phyloP scores from a whole-genome alignment of 768 basidiomycete genomes.

The Boletus pseudopeckii region DNA sequence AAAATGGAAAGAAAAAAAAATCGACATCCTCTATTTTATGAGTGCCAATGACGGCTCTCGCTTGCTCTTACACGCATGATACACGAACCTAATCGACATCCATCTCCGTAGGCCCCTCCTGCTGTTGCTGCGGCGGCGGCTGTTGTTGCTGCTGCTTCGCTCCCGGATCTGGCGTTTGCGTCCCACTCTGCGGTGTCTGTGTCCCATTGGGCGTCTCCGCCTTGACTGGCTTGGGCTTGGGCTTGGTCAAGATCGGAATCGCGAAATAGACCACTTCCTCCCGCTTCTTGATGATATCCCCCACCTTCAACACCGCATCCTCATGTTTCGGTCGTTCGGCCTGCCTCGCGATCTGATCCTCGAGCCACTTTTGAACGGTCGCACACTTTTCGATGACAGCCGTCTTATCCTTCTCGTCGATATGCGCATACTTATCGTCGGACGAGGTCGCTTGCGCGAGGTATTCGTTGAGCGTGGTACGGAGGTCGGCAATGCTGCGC shows the following conservation, averaged over 20 bases:
- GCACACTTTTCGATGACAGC: slow-evolving; percentile 85
- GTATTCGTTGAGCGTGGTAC: slow-evolving; percentile 87
- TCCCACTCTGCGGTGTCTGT: slow-evolving; percentile 68
- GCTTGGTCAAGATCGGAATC: slow-evolving; percentile 84
- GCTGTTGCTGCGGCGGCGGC: slow-evolving; percentile 8
- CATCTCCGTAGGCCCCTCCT: slow-evolving; percentile 65
- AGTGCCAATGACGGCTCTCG: not conserved
- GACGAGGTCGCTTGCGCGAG: slow-evolving; percentile 73
- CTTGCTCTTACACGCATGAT: no score
- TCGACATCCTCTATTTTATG: not conserved
- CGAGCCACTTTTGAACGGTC: slow-evolving; percentile 91
- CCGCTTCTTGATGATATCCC: slow-evolving; percentile 84
- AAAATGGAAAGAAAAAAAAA: not conserved
- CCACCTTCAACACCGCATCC: slow-evolving; percentile 76
- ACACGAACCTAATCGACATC: slow-evolving; percentile 63
- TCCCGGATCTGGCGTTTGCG: slow-evolving; percentile 52
- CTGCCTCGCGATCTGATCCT: slow-evolving; percentile 87
- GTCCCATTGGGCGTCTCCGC: slow-evolving; percentile 50
- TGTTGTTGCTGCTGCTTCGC: slow-evolving; percentile 28
- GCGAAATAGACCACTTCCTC: slow-evolving; percentile 92
- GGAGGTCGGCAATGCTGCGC: slow-evolving; percentile 65
- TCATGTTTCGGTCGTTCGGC: slow-evolving; percentile 85
- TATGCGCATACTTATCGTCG: slow-evolving; percentile 88
- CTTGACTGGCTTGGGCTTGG: slow-evolving; percentile 84
- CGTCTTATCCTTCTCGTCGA: slow-evolving; percentile 86